Evolutionary conservation across 1,284 basidiomycete genomes (phyloP), one percentile per base, ranked within the genome.

Genomic region (Trichosporon sp.): DNA sequence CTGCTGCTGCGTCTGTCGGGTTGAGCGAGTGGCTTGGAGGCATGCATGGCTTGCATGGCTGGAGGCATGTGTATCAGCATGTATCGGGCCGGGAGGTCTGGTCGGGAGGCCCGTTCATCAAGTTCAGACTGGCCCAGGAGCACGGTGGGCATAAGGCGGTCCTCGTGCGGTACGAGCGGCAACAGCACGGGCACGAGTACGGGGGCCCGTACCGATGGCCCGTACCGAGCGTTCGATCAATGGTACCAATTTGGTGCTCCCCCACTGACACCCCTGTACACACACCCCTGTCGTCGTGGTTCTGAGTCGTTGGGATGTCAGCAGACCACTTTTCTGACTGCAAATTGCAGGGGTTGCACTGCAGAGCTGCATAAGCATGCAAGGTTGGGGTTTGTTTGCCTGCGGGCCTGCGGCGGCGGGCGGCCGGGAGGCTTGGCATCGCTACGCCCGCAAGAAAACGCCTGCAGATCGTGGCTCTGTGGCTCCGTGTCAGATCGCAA

Each of bases 261-360:
- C 51, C 14, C 8, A 16, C 51, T 4, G 4, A 10, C 19, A 16
- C n/a, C 10, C 6, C 26, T 26, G 26, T 26, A 26, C 26, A 14
- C n/a, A 21, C 11, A n/a, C 51, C 51, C 51, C 51, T 54, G 51
- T 54, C 21, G 51, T 54, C 51, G 51, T 54, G 51, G 51, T 54
- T 54, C 51, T 26, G 51, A 21, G 35, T 5, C 35, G 26, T 37
- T 5, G 8, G 8, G 10, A 54, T 21, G 51, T 54, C 51, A 54
- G 51, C 51, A 54, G 51, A 54, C 51, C 51, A 26, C 43, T n/a
- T 46, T n/a, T 46, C 11, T 11, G 11, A 40, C 38, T 40, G 38
- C 43, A 46, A 46, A n/a, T 46, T 46, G 43, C 43, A n/a, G 16
- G 43, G 43, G 43, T 46, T 46, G 4, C n/a, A 14, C 43, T 2